These are phyloP conservation scores for Candida schatavii DNA, from an alignment of 805 yeast genomes.

Conservation along the genomic window DNA sequence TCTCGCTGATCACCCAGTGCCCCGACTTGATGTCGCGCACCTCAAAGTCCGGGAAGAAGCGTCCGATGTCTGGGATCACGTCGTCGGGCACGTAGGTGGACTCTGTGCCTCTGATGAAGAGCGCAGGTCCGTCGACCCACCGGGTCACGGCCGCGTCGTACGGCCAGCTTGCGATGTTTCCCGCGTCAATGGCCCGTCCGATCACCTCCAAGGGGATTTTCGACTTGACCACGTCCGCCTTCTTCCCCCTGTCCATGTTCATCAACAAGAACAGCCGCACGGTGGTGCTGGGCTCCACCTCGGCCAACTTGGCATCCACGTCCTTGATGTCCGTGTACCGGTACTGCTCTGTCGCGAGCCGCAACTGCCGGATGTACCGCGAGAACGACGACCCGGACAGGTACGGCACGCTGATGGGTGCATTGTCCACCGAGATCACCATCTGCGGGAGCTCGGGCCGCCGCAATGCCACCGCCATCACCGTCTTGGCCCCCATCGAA, in stretches of 20 bases:
- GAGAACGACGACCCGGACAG: conserved; percentile 58
- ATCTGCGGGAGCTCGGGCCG: conserved; percentile 59
- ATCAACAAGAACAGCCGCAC: conserved; percentile 78
- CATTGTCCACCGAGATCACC: conserved; percentile 81
- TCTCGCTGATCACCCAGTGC: conserved; percentile 91
- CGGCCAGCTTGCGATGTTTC: conserved; percentile 75
- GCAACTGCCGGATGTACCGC: conserved; percentile 61
- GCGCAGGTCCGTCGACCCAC: conserved; percentile 63
- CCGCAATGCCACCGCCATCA: conserved; percentile 79
- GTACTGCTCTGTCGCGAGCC: conserved; percentile 50
- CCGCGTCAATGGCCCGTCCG: conserved; percentile 58
- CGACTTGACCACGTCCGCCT: conserved; percentile 41
- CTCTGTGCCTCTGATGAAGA: conserved; percentile 76
- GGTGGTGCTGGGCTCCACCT: conserved; percentile 57
- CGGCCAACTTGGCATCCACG: conserved; percentile 60
- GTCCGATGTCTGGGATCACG: conserved; percentile 65
- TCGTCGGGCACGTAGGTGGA: conserved; percentile 85
- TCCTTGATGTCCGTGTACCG: conserved; percentile 54
- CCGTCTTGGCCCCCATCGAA: conserved; percentile 93
- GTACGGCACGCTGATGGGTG: conserved; percentile 66
- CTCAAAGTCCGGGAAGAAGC: conserved; percentile 75
- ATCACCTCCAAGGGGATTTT: conserved; percentile 73
- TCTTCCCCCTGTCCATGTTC: conserved; percentile 51
- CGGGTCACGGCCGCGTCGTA: conserved; percentile 51
- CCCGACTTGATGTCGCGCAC: conserved; percentile 77